phyloP scores from a whole-genome alignment of 2,329 filamentous ascomycete genomes.

The Arthroderma sp. region DNA sequence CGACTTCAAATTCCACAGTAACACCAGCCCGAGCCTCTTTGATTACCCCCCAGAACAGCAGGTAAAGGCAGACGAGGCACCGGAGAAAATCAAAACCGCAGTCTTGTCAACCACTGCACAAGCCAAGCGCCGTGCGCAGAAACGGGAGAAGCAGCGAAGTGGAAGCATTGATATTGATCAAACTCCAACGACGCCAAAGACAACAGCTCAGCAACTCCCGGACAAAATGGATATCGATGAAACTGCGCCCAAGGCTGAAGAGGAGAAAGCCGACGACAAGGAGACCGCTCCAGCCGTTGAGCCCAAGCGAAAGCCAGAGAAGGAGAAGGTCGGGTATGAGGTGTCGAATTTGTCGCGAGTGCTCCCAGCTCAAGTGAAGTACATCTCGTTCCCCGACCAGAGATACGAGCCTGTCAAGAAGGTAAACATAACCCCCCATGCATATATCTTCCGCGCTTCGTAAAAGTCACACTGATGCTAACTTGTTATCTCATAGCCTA shows the following conservation, averaged over 20 bases:
- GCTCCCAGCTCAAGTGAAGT: slow-evolving; percentile 83
- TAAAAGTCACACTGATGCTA: not conserved
- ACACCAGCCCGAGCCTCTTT: slow-evolving; percentile 86
- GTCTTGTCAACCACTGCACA: slow-evolving; percentile 94
- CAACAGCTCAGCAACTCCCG: slow-evolving; percentile 39
- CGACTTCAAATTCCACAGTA: slow-evolving; percentile 89
- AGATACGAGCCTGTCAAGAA: slow-evolving; percentile 90
- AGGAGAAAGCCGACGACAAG: slow-evolving; percentile 50
- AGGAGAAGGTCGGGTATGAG: slow-evolving; percentile 94
- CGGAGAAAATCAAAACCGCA: slow-evolving; percentile 86
- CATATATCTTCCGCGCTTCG: too few species aligned
- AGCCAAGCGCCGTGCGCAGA: slow-evolving; percentile 85
- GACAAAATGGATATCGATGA: slow-evolving; percentile 76
- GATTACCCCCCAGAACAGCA: slow-evolving; percentile 97
- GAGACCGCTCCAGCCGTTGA: slow-evolving; percentile 45
- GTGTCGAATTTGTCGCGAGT: slow-evolving; percentile 96
- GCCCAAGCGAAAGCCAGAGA: slow-evolving; percentile 79
- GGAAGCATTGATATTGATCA: slow-evolving; percentile 95
- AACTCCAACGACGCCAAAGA: slow-evolving; percentile 61
- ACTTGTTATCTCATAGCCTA: slow-evolving; percentile 53
- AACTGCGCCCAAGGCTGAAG: slow-evolving; percentile 49
- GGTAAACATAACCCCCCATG: slow-evolving; percentile 41
- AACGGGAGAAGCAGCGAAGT: slow-evolving; percentile 77
- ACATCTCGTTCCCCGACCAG: slow-evolving; percentile 79
- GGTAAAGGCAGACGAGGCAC: slow-evolving; percentile 85